A percentile compares a stretch with the other conserved stretches of the same genome.
Conservation (phyloP, 306 rosid genomes). For the Trifolium fragiferum region DNA sequence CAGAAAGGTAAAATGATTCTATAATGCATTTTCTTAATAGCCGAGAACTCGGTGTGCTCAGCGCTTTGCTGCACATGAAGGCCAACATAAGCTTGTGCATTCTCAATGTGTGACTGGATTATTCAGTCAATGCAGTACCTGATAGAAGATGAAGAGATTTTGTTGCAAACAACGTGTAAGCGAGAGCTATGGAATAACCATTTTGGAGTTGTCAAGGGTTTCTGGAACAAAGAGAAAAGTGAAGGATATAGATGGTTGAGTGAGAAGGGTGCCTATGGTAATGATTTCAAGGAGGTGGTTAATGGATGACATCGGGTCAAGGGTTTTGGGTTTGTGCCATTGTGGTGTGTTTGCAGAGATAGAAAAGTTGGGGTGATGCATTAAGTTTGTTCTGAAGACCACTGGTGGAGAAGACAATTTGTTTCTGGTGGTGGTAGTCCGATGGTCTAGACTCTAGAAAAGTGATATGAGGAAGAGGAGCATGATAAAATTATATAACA, state of each 20-base stretch:
- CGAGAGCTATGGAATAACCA: neutral
- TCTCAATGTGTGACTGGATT: neutral
- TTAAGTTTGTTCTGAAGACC: neutral
- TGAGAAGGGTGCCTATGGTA: neutral
- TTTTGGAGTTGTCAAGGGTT: neutral
- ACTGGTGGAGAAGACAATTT: conserved; percentile 1
- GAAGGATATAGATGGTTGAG: conserved; percentile 3
- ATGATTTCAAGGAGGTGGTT: neutral
- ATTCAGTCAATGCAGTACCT: neutral
- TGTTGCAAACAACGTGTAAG: neutral
- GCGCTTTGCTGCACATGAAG: conserved; percentile 17
- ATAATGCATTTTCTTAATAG: conserved; percentile 27
- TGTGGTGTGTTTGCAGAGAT: neutral
- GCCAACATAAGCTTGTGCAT: neutral
- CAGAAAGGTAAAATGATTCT: conserved; percentile 30
- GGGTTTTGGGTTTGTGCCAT: neutral
- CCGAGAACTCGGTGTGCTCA: neutral
- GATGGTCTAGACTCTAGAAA: neutral
- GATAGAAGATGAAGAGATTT: conserved; percentile 2
- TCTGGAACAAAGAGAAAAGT: neutral
- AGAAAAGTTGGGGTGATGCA: neutral
- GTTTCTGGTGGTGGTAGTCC: neutral
- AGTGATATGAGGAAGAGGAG: neutral
- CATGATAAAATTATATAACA: neutral
- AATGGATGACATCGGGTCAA: neutral